Evolutionary conservation across 2,329 filamentous ascomycete genomes (phyloP).

Genomic region (Colletotrichum filicis): DNA sequence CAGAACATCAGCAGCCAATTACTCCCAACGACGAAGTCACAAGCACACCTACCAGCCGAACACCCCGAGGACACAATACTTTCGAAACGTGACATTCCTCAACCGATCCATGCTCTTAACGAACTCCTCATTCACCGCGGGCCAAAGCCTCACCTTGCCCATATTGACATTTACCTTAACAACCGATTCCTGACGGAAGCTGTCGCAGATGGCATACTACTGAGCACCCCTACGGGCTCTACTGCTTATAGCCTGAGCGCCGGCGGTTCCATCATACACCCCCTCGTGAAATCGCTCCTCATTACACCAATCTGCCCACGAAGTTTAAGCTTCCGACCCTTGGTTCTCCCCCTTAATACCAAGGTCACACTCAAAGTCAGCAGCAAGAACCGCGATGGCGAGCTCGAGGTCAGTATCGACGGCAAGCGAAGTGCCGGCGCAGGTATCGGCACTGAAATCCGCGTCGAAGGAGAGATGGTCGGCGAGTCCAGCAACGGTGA

Average conservation of each 20-base stretch:
- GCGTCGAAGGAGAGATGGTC: slow-evolving; percentile 88
- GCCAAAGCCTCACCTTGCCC: slow-evolving; percentile 86
- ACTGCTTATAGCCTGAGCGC: slow-evolving; percentile 96
- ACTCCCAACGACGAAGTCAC: slow-evolving; percentile 55
- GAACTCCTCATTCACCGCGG: slow-evolving; percentile 95
- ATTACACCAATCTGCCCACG: slow-evolving; percentile 95
- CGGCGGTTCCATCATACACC: slow-evolving; percentile 94
- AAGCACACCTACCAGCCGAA: slow-evolving; percentile 44
- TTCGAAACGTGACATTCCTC: slow-evolving; percentile 39
- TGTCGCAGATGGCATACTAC: slow-evolving; percentile 93
- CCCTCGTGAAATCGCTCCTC: slow-evolving; percentile 86
- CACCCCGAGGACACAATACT: slow-evolving; percentile 35
- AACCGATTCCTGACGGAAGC: slow-evolving; percentile 92
- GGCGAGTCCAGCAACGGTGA: slow-evolving; percentile 55
- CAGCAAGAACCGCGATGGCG: slow-evolving; percentile 79
- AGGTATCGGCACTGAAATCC: slow-evolving; percentile 82
- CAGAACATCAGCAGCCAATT: slow-evolving; percentile 65
- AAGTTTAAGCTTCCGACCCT: slow-evolving; percentile 89
- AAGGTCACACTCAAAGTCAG: slow-evolving; percentile 85
- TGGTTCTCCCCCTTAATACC: slow-evolving; percentile 89
- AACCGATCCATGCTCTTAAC: slow-evolving; percentile 81
- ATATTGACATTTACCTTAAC: slow-evolving; percentile 92
- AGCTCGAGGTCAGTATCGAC: slow-evolving; percentile 84
- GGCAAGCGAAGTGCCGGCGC: slow-evolving; percentile 77
- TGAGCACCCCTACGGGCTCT: slow-evolving; percentile 92